Evolutionary conservation across 2,329 filamentous ascomycete genomes (phyloP).

Genomic region (Monilinia laxa): DNA sequence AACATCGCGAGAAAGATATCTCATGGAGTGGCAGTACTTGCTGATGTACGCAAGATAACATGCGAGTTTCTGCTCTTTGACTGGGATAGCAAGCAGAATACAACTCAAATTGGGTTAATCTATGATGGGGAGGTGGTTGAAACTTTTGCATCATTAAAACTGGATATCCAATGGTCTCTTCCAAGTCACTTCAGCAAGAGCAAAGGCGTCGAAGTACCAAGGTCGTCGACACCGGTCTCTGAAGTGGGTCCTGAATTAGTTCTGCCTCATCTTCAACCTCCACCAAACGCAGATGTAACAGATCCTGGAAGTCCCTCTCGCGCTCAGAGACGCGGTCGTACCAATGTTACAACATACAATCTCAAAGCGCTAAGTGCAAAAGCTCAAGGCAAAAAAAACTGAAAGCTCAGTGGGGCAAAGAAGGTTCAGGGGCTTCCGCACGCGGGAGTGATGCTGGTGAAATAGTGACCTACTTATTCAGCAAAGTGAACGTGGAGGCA

Average conservation of each 20-base stretch:
- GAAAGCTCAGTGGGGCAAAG: constrained; percentile 46
- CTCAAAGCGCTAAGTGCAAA: constrained; percentile 59
- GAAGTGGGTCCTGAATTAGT: background rate
- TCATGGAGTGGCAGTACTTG: constrained; percentile 5
- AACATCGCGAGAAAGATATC: constrained; percentile 16
- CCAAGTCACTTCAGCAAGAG: constrained; percentile 27
- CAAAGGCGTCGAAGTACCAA: background rate
- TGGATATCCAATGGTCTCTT: constrained; percentile 32
- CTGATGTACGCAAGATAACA: constrained; percentile 7
- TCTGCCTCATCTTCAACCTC: constrained; percentile 18
- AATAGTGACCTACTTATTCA: constrained; percentile 34
- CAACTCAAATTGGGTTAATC: constrained; percentile 11
- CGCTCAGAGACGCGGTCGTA: constrained; percentile 30
- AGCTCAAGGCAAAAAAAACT: constrained; percentile 52
- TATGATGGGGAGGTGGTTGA: constrained; percentile 21
- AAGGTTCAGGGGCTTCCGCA: constrained; percentile 28
- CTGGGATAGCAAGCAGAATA: constrained; percentile 1
- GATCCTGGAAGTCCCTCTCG: constrained; percentile 29
- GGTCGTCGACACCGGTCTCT: background rate
- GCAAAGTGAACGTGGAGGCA: constrained; percentile 31
- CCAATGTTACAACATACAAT: constrained; percentile 51
- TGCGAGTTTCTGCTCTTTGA: constrained; percentile 19
- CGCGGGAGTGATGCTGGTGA: constrained; percentile 31
- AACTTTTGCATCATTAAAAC: constrained; percentile 24
- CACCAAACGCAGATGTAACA: constrained; percentile 20